phyloP scores from a whole-genome alignment of 345 rosid genomes.

The Nasturtium officinale region DNA sequence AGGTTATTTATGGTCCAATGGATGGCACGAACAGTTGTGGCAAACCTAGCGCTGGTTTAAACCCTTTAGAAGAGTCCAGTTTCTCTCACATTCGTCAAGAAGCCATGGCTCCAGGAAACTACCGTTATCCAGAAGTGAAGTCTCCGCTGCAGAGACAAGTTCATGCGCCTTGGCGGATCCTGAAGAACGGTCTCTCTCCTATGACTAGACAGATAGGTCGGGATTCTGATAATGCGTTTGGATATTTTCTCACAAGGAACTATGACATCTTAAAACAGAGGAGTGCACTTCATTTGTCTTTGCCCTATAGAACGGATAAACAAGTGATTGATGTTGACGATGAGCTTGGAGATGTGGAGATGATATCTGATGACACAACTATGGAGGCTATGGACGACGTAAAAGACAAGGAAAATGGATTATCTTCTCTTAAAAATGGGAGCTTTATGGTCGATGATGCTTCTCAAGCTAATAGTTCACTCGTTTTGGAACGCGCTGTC shows the following conservation, averaged over 20 bases:
- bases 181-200: slow-evolving; percentile 23
- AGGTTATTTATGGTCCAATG: slow-evolving; percentile 49
- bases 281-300: slow-evolving; percentile 1
- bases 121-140: slow-evolving; percentile 41
- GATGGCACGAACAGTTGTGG: slow-evolving; percentile 54
- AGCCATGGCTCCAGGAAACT: slow-evolving; percentile 38
- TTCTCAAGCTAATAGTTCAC: slow-evolving; percentile 22
- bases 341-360: slow-evolving; percentile 14
- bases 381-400: slow-evolving; percentile 34
- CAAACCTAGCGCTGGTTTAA: slow-evolving; percentile 50
- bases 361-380: slow-evolving; percentile 27
- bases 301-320: slow-evolving; percentile 11
- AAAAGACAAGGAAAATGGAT: slow-evolving; percentile 24
- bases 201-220: background rate
- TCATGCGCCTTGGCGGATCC: slow-evolving; percentile 33
- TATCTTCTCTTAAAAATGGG: slow-evolving; percentile 2
- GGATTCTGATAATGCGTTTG: slow-evolving; percentile 22
- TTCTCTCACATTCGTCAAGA: slow-evolving; percentile 38
- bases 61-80: slow-evolving; percentile 51
- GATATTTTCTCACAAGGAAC: background rate
- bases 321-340: slow-evolving; percentile 39
- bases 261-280: background rate
- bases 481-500: slow-evolving; percentile 11
- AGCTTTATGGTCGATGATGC: slow-evolving; percentile 26
- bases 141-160: slow-evolving; percentile 38